Base-by-base conservation (phyloP, 768 basidiomycete genomes). In the Boletales sp. region DNA sequence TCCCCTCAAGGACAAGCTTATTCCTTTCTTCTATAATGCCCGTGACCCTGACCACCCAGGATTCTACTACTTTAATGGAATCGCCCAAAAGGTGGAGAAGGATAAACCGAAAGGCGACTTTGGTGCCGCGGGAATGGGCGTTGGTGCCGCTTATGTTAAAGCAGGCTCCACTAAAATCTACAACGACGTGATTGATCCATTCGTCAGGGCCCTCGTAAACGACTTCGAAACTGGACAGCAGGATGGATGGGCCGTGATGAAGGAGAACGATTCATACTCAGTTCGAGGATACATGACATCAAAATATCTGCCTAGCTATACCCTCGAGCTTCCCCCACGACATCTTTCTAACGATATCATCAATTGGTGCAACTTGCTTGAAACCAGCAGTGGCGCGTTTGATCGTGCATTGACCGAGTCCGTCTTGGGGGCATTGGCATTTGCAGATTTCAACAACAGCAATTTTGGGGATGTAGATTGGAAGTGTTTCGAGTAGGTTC, bases 321-420 rank as follows among this genome's bases (percentile, higher is more conserved):
- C 3, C 19, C 47, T 67, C 12, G 13, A 43, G 0, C 47, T 65
- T 21, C 59, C 67, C 11, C 48, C 53, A 7, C 34, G 39, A 7
- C 55, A 57, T 11, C 61, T 62, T 40, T 31, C 55, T 8, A 57
- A 1, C 32, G 44, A 58, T 17, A 57, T 67, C 9, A 53, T 73
- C 29, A 65, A 71, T 50, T 75, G 58, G 58, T 43, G 44, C 8
- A 43, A 69, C 44, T 69, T 67, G 9, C 65, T 74, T 11, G 65
- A 61, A 34, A 60, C 57, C 14, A 61, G 53, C 27, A 62, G 63
- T 7, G 67, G 65, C 1, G 64, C 55, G 50, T 75, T 66, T 52
- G 69, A 75, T 47, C 60, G 62, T 0, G 62, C 62, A 15, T 55
- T 74, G 35, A 53, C 67, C 1, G 73, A 75, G 54, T 53, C 60